Evolutionary conservation across 208 protist species (phyloP).

Genomic region (Phytomonas francai): DNA sequence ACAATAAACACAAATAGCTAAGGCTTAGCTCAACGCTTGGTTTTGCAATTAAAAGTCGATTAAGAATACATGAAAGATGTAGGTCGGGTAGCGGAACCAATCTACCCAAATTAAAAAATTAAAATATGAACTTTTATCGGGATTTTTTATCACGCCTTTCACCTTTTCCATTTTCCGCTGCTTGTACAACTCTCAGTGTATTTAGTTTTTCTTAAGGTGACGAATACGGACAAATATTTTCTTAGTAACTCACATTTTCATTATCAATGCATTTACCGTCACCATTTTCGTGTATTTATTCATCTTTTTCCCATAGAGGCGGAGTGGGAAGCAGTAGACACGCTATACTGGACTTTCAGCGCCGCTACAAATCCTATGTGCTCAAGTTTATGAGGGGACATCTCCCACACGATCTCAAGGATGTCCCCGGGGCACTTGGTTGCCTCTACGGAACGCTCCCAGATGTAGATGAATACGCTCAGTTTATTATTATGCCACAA

Average conservation of each 20-base stretch:
- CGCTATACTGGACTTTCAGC: not conserved
- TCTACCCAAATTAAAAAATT: not conserved
- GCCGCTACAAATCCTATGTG: slow-evolving; percentile 64
- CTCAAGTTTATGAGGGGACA: slow-evolving; percentile 72
- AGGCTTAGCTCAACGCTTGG: not conserved
- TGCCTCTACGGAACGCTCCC: slow-evolving; percentile 78
- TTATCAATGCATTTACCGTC: not conserved
- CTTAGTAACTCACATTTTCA: not conserved
- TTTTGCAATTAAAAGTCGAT: not conserved
- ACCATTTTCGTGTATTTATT: not conserved
- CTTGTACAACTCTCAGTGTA: not conserved
- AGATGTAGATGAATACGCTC: slow-evolving; percentile 76
- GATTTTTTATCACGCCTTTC: slow-evolving; percentile 6
- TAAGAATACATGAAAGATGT: not conserved
- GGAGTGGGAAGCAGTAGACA: not conserved
- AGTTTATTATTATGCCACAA: slow-evolving; percentile 64
- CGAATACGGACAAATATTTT: not conserved
- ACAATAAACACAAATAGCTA: not conserved
- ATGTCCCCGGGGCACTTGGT: slow-evolving; percentile 69
- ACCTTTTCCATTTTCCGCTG: slow-evolving; percentile 8
- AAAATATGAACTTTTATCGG: not conserved
- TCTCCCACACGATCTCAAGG: slow-evolving; percentile 74
- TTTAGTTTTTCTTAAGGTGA: not conserved
- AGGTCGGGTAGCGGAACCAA: not conserved
- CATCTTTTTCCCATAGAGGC: not conserved